Evolutionary conservation across 2,329 filamentous ascomycete species (phyloP).

Genomic region (Pestalotiopsis sp.): DNA sequence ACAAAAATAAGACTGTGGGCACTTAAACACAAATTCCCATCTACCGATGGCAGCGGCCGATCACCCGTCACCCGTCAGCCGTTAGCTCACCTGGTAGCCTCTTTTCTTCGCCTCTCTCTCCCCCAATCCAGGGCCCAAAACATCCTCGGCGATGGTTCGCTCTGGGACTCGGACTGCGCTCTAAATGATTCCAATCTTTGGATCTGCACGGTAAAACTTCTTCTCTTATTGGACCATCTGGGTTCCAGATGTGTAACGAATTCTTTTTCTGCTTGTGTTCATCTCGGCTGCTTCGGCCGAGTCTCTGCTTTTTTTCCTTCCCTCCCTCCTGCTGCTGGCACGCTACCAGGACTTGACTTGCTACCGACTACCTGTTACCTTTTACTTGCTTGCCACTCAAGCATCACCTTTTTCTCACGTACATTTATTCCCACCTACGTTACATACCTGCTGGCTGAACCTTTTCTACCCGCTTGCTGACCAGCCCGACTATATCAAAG

Average conservation of each 20-base stretch:
- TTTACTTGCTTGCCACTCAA: not conserved
- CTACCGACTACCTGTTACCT: not conserved
- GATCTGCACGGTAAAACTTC: not conserved
- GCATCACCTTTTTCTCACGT: no score
- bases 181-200: not conserved
- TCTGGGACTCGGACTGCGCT: not conserved
- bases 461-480: not conserved
- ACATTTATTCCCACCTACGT: not conserved
- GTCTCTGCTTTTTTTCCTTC: not conserved
- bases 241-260: not conserved
- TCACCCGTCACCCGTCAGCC: not conserved
- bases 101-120: not conserved
- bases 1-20: not conserved
- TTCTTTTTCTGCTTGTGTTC: not conserved
- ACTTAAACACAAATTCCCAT: not conserved
- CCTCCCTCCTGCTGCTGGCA: not conserved
- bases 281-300: constrained; percentile 3
- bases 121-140: not conserved
- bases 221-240: not conserved
- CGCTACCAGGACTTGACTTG: not conserved
- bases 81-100: not conserved
- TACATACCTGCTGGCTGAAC: not conserved
- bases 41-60: not conserved
- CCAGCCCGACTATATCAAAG: not conserved
- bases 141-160: not conserved